phyloP scores from a whole-genome alignment of 2,329 filamentous ascomycete genomes.

The Pseudogymnoascus sp. region DNA sequence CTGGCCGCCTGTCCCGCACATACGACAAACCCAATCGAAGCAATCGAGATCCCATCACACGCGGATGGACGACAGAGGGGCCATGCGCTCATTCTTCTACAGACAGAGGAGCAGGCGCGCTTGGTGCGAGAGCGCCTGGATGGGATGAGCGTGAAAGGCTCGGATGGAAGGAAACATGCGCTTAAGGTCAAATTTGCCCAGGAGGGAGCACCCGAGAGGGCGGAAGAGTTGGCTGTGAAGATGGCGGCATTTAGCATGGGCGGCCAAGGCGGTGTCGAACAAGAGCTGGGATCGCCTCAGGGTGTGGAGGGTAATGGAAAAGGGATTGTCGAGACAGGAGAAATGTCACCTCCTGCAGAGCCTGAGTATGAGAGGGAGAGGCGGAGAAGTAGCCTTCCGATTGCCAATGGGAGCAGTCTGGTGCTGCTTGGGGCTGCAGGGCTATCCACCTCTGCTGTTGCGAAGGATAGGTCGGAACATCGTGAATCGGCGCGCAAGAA shows the following conservation, averaged over 20 bases:
- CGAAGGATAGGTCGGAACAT: neutral
- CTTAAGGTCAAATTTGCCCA: slow-evolving; percentile 9
- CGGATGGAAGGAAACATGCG: neutral
- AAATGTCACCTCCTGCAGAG: neutral
- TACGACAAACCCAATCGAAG: neutral
- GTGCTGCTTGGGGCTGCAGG: neutral
- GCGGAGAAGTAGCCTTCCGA: neutral
- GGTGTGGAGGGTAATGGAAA: neutral
- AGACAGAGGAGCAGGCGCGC: slow-evolving; percentile 2
- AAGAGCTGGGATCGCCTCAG: neutral
- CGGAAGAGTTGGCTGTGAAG: neutral
- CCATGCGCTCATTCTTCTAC: slow-evolving; percentile 3
- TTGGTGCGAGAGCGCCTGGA: neutral
- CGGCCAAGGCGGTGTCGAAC: neutral
- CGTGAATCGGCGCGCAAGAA: neutral
- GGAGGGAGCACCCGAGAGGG: neutral
- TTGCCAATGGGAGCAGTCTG: neutral
- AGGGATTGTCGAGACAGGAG: neutral
- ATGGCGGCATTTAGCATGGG: neutral
- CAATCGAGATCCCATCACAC: neutral
- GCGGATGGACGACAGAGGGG: neutral
- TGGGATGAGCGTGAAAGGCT: slow-evolving; percentile 8
- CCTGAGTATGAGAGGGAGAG: neutral
- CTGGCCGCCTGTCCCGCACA: neutral
- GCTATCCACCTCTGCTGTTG: neutral